Conservation (phyloP, 306 rosid genomes). For the Corylus heterophylla region DNA sequence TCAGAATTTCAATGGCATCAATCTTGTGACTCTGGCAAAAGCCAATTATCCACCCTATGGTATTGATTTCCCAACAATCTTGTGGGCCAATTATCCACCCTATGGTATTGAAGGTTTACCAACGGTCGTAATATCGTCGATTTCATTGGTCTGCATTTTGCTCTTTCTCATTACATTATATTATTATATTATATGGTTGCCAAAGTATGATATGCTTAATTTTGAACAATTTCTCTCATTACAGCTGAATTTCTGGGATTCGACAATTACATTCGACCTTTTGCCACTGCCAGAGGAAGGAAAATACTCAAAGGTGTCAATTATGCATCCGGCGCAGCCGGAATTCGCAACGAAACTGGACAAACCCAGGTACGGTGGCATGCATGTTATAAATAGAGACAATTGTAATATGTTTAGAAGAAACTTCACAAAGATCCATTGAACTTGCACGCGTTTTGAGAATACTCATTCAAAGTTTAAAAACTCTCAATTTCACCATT, state of each 20-base stretch:
- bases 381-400: no score
- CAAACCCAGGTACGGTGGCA: background rate
- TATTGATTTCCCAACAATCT: slow-evolving; percentile 12
- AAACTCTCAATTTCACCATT: no score
- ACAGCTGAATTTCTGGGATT: slow-evolving; percentile 11
- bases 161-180: no score
- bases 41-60: slow-evolving; percentile 31
- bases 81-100: slow-evolving; percentile 11
- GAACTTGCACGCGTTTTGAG: no score
- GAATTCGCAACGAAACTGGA: slow-evolving; percentile 17
- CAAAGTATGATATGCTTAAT: no score
- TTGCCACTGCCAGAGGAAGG: background rate
- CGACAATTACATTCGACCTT: background rate
- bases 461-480: no score
- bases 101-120: slow-evolving; percentile 31
- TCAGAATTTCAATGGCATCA: no score
- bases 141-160: background rate
- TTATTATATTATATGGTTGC: no score
- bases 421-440: no score
- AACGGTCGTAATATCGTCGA: slow-evolving; percentile 5
- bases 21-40: background rate
- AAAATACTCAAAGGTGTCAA: slow-evolving; percentile 10
- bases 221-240: background rate
- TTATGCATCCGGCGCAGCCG: slow-evolving; percentile 27
- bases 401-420: no score